A percentile compares a stretch with the other conserved stretches of the same genome.
Conservation (phyloP, 2,329 filamentous ascomycete genomes). For the Colletotrichum sp. region DNA sequence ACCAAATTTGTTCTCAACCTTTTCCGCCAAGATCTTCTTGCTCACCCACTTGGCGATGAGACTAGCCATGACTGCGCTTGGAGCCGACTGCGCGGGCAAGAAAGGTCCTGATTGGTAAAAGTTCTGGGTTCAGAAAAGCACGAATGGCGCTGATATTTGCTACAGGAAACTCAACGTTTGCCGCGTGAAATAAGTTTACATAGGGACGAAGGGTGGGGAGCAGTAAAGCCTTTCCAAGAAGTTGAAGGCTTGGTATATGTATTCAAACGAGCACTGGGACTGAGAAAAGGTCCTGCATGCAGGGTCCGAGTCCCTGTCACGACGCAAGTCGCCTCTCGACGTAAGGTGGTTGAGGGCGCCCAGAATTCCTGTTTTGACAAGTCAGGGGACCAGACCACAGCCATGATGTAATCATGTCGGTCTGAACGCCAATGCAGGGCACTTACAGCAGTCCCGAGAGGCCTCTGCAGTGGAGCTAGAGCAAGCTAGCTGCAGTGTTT, state of each 20-base stretch:
- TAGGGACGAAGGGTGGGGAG: background rate
- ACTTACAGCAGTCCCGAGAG: background rate
- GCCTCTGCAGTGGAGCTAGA: slow-evolving; percentile 13
- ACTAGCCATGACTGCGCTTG: slow-evolving; percentile 50
- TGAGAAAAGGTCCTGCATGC: background rate
- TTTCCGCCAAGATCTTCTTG: slow-evolving; percentile 64
- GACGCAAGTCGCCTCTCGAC: background rate
- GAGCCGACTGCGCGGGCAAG: background rate
- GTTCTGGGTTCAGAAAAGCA: background rate
- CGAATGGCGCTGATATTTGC: background rate
- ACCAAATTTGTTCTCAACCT: slow-evolving; percentile 62
- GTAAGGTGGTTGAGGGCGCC: background rate
- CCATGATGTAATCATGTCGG: slow-evolving; percentile 21
- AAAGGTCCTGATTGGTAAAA: background rate
- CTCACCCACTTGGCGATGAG: slow-evolving; percentile 59
- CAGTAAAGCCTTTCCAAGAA: background rate
- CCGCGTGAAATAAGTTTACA: background rate
- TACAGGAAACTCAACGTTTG: background rate
- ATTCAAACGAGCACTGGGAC: background rate
- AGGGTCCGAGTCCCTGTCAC: background rate
- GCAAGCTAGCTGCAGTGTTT: slow-evolving; percentile 7
- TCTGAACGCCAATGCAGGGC: slow-evolving; percentile 13
- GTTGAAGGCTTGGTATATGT: background rate
- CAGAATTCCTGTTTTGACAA: slow-evolving; percentile 22
- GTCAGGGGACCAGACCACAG: slow-evolving; percentile 12